These are phyloP conservation scores for Trichoderma oligosporum DNA, from an alignment of 2,329 filamentous ascomycete species.

Conservation along the genomic window DNA sequence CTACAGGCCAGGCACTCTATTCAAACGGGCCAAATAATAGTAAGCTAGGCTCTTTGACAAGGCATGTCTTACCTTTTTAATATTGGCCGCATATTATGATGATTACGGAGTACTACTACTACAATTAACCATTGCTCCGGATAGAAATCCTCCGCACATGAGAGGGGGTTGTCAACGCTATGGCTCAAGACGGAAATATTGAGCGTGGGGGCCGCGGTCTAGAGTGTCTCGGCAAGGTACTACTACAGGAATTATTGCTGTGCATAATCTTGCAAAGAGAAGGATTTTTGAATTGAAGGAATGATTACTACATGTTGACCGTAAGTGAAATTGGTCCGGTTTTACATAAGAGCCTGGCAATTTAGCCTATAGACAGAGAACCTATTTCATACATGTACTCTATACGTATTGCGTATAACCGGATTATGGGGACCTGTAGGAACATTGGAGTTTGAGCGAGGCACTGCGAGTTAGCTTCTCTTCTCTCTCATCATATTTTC, in stretches of 20 bases:
- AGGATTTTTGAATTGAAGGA: constrained; percentile 2
- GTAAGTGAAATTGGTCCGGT: background rate
- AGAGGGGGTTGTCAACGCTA: background rate
- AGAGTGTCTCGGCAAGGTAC: background rate
- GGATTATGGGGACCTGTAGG: background rate
- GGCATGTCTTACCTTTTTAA: background rate
- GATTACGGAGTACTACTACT: background rate
- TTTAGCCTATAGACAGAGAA: background rate
- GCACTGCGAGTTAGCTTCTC: background rate
- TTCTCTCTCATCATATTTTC: background rate
- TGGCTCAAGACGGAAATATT: background rate
- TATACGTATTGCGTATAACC: background rate
- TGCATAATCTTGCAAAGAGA: background rate
- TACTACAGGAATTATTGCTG: background rate
- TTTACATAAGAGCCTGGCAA: background rate
- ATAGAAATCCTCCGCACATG: background rate
- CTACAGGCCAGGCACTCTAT: background rate
- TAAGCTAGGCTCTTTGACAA: background rate
- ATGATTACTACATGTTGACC: background rate
- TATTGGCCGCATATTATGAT: background rate
- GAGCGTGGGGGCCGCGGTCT: background rate
- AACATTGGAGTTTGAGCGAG: background rate
- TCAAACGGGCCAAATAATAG: background rate
- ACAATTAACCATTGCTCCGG: constrained; percentile 6
- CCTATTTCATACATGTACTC: background rate